phyloP scores from a whole-genome alignment of 2,329 filamentous ascomycete species.

The Trichoderma sp. region DNA sequence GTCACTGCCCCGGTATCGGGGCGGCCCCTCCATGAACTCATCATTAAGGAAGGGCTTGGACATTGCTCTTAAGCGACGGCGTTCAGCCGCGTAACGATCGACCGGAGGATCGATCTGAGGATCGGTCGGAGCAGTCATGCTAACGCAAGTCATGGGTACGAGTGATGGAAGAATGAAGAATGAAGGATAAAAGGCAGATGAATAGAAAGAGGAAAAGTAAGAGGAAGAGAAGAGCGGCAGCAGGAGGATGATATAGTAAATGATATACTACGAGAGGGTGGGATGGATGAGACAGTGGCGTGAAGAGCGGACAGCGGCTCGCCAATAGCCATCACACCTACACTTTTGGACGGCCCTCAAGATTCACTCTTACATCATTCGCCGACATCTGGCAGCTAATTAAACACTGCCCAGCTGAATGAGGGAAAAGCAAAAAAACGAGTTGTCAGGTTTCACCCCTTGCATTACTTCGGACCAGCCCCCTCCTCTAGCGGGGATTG shows the following conservation, averaged over 20 bases:
- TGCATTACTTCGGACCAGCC: background rate
- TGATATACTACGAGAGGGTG: background rate
- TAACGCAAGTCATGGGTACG: background rate
- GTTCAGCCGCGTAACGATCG: background rate
- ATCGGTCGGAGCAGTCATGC: background rate
- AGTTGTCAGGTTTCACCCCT: background rate
- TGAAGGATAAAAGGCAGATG: background rate
- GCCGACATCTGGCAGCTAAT: background rate
- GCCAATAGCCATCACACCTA: background rate
- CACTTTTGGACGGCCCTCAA: background rate
- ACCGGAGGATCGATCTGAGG: background rate
- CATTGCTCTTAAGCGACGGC: background rate
- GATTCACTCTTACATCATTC: constrained; percentile 6
- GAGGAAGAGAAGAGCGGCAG: background rate
- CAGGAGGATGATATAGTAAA: background rate
- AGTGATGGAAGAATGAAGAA: background rate
- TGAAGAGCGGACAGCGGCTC: background rate
- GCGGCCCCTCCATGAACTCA: background rate
- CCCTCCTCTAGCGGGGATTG: background rate
- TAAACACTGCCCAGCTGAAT: constrained; percentile 3
- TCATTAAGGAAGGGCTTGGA: background rate
- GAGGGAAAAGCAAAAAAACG: background rate
- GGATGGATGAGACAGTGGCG: constrained; percentile 11
- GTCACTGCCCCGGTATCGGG: background rate
- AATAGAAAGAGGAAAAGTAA: background rate